Base-by-base conservation (phyloP, 83 land plant genomes). In the Thuja plicata region DNA sequence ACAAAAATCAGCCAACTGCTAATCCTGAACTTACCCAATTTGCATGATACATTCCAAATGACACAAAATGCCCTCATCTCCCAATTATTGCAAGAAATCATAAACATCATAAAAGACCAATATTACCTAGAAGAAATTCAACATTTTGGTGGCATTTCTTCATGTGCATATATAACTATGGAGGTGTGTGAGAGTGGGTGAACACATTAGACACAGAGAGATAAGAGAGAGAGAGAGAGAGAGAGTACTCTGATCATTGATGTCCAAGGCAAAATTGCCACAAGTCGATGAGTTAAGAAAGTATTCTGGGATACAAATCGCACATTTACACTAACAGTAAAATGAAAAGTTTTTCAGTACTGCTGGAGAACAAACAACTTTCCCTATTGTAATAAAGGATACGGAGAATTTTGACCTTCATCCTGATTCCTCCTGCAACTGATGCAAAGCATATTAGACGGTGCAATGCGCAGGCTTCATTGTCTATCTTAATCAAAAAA, bases 321-420 rank as follows among this genome's bases (percentile, higher is more conserved):
- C 8, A 40, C 40, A 38, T 79, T 19, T 38, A 40, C 21, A 40
- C 21, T 38, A 21, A 40, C 46, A 40, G 21, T 19, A 2, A 40
- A 79, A 40, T 79, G n/a, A 79, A 19, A 41, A 17, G 1, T 40
- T 40, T 38, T 21, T 40, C 45, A 79, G 46, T 40, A 40, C 45
- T 79, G 17, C 45, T 38, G 8, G 40, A 38, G 24, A 9, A 79
- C 17, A 40, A 40, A 43, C 41, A 79, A 19, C n/a, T 41, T 17
- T 79, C 46, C 81, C 2, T 40, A 34, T 79, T 79, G 19, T 79
- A 43, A 79, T 79, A 79, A 79, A 79, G 83, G 83, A 79, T 79
- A 79, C 83, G 83, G 83, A 79, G n/a, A 40, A 79, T 41, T 79
- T 79, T 40, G 27, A 79, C 83, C 83, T 79, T 79, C 83, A 79